phyloP scores from a whole-genome alignment of 2,329 filamentous ascomycete genomes.

The Fusarium temperatum region DNA sequence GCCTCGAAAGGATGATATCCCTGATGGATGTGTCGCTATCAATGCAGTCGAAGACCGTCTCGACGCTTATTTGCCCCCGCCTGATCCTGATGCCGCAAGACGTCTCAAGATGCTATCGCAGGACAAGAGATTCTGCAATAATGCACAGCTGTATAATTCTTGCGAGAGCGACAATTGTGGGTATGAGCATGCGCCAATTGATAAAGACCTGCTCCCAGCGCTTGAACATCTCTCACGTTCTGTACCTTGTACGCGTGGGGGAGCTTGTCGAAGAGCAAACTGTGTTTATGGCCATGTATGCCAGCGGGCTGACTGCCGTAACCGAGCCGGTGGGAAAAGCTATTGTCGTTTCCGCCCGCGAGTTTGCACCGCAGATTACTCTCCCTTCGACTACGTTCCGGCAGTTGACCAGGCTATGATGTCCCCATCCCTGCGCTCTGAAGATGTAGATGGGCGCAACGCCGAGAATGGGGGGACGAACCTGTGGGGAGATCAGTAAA shows the following conservation, averaged over 20 bases:
- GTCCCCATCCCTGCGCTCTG: slow-evolving; percentile 23
- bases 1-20: slow-evolving; percentile 24
- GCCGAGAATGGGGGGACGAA: slow-evolving; percentile 13
- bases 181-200: slow-evolving; percentile 32
- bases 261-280: slow-evolving; percentile 19
- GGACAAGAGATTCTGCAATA: slow-evolving; percentile 33
- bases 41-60: slow-evolving; percentile 31
- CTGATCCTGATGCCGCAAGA: slow-evolving; percentile 5
- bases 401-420: background rate
- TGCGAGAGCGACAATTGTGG: slow-evolving; percentile 30
- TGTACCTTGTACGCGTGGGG: slow-evolving; percentile 25
- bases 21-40: slow-evolving; percentile 21
- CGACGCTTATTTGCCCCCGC: slow-evolving; percentile 18
- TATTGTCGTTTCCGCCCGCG: slow-evolving; percentile 28
- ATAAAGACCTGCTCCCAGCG: slow-evolving; percentile 25
- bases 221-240: slow-evolving; percentile 28
- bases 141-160: slow-evolving; percentile 20
- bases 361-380: slow-evolving; percentile 31
- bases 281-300: slow-evolving; percentile 37
- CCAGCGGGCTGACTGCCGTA: slow-evolving; percentile 31
- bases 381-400: background rate
- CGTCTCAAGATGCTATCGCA: slow-evolving; percentile 24
- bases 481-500: slow-evolving; percentile 4
- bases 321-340: slow-evolving; percentile 21
- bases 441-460: slow-evolving; percentile 22